phyloP scores from a whole-genome alignment of 2,329 filamentous ascomycete species.

The Colletotrichum sublineola region DNA sequence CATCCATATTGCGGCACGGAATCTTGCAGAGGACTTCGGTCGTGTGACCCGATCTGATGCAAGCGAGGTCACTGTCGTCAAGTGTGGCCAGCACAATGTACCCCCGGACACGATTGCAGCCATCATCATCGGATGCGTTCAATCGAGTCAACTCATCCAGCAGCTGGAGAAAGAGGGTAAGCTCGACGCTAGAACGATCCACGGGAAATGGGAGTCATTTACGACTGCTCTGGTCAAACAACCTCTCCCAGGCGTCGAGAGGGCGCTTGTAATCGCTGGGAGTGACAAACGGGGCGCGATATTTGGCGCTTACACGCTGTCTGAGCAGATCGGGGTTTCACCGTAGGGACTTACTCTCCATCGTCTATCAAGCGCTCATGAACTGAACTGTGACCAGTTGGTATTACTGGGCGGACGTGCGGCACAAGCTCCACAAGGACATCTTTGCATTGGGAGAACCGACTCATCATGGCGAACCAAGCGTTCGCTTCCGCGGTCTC shows the following conservation, averaged over 20 bases:
- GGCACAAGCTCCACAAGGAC: conserved; percentile 59
- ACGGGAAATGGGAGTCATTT: conserved; percentile 71
- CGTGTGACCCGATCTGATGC: conserved; percentile 44
- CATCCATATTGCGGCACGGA: conserved; percentile 51
- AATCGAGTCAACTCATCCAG: conserved; percentile 62
- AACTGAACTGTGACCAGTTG: conserved; percentile 50
- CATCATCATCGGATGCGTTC: conserved; percentile 32
- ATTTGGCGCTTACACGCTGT: conserved; percentile 71
- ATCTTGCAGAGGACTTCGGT: conserved; percentile 48
- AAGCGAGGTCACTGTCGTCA: neutral
- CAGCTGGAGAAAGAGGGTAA: conserved; percentile 58
- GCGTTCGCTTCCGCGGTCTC: conserved; percentile 71
- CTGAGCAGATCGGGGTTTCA: conserved; percentile 73
- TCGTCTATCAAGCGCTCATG: neutral
- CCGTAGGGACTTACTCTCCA: conserved; percentile 52
- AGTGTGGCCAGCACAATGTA: neutral
- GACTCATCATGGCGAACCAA: conserved; percentile 65
- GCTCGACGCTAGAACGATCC: conserved; percentile 60
- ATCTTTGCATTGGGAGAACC: conserved; percentile 64
- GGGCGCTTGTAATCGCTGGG: conserved; percentile 68
- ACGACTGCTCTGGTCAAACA: conserved; percentile 57
- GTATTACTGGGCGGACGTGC: conserved; percentile 72
- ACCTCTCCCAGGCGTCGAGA: conserved; percentile 60
- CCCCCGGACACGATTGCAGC: neutral
- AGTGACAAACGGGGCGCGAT: conserved; percentile 71